Conservation (phyloP, 306 rosid species). For the Citrullus colocynthis region DNA sequence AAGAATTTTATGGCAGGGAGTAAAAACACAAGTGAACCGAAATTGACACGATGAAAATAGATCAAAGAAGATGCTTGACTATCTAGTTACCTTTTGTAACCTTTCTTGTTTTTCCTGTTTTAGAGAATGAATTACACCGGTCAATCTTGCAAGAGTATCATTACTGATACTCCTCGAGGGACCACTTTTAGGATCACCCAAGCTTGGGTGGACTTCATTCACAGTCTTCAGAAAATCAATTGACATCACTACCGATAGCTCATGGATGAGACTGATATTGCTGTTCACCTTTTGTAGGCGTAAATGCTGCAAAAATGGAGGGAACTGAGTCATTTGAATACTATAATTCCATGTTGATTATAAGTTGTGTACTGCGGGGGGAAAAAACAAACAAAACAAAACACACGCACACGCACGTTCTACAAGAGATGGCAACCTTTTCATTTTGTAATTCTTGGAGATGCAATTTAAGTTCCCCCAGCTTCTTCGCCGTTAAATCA, state of each 20-base stretch:
- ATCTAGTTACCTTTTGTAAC: constrained; percentile 53
- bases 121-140: constrained; percentile 45
- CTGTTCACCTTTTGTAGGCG: constrained; percentile 56
- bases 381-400: background rate
- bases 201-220: constrained; percentile 62
- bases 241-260: constrained; percentile 59
- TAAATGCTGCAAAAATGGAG: constrained; percentile 34
- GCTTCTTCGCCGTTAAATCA: constrained; percentile 47
- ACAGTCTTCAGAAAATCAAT: constrained; percentile 45
- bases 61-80: background rate
- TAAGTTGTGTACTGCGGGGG: background rate
- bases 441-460: constrained; percentile 74
- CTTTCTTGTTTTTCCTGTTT: constrained; percentile 58
- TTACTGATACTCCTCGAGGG: constrained; percentile 58
- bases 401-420: background rate
- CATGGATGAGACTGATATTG: constrained; percentile 37
- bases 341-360: background rate
- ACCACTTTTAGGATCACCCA: constrained; percentile 33
- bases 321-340: background rate
- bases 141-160: constrained; percentile 69
- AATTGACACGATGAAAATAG: background rate
- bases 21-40: background rate
- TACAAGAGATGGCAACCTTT: constrained; percentile 36
- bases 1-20: background rate
- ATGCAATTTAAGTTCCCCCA: constrained; percentile 58